Evolutionary conservation across 805 yeast genomes (phyloP), one percentile per base, ranked within the genome.

Genomic region (Wickerhamomyces tratensis): DNA sequence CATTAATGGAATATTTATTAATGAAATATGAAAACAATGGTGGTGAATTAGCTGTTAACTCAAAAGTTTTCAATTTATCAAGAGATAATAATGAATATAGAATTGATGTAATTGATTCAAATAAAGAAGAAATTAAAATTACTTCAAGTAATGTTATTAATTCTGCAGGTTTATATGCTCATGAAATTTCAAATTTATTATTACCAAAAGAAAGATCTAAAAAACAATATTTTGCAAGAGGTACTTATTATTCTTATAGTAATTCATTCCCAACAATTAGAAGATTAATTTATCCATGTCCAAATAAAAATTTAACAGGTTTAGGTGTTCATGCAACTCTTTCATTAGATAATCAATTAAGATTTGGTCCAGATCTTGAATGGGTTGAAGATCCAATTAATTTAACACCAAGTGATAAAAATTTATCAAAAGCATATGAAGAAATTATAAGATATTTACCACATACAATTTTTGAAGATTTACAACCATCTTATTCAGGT

Each of bases 341-440:
- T 30, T 94, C 86, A 53, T 61, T 88, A 42, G 88, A 84, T 4
- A 93, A 94, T 0, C 81, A 79, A 49, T 62, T 88, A 27, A 72
- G 76, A 48, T 88, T 88, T 57, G 97, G 97, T 0, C 96, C 96
- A 0, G 96, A 89, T 57, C 61, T 86, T 36, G 93, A 87, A 58
- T 87, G 94, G 86, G 76, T 84, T 2, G 73, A 71, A 6, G 39
- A 63, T 49, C 65, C 68, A 11, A 46, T 47, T 6, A 77, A 78
- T 53, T 74, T 76, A 46, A 54, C 63, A 6, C 82, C 79, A 7
- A 70, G 67, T 47, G 59, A 58, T 2, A 41, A 52, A 1, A 82
- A 82, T 45, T 54, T 82, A 8, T 65, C 66, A 10, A 64, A 63
- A 0, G 93, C 93, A 0, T 69, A 61, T 44, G 59, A 66, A 31